Evolutionary conservation across 768 basidiomycete genomes (phyloP), one percentile per base, ranked within the genome.

Genomic region (Auricularia auricula-judae): DNA sequence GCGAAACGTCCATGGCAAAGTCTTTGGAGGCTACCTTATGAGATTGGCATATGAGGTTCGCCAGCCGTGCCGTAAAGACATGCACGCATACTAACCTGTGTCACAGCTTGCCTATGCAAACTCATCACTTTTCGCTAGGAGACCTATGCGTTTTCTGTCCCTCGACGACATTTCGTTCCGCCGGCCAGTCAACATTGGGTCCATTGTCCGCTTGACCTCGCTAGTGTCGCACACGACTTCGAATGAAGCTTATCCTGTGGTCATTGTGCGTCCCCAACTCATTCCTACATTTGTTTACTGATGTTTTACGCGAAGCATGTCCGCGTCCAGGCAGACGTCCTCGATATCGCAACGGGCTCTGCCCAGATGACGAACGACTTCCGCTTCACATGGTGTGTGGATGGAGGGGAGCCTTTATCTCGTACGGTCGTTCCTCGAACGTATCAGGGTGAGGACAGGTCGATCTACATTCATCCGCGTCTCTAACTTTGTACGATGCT

Each of bases 171-270:
- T 93, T 71, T 84, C 85, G 1, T 93, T 94, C 76, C 79, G 82
- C 56, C 81, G 84, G 35, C 90, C 91, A 0, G 91, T 94, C 0
- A 88, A 90, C 1, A 92, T 93, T 56, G 91, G 91, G 4, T 89
- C 87, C 0, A 88, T 92, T 61, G 81, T 93, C 14, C 82, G 86
- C 3, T 78, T 93, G 43, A 83, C 83, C 1, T 88, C 88, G 1
- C 81, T 84, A 67, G 81, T 93, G 43, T 77, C 88, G 10, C 83
- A 90, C 68, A 82, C 84, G 1, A 73, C 76, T 0, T 72, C 76
- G 3, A 78, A 81, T n/a, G 68, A 74, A 33, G 71, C 80, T 65
- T 83, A 81, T 68, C 78, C 83, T n/a, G 76, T 80, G 33, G 74
- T 84, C 4, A 83, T 88, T 29, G 88, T 91, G 71, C 70, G 86